phyloP scores from a whole-genome alignment of 2,329 filamentous ascomycete genomes.

The Aspergillus eucalypticola region DNA sequence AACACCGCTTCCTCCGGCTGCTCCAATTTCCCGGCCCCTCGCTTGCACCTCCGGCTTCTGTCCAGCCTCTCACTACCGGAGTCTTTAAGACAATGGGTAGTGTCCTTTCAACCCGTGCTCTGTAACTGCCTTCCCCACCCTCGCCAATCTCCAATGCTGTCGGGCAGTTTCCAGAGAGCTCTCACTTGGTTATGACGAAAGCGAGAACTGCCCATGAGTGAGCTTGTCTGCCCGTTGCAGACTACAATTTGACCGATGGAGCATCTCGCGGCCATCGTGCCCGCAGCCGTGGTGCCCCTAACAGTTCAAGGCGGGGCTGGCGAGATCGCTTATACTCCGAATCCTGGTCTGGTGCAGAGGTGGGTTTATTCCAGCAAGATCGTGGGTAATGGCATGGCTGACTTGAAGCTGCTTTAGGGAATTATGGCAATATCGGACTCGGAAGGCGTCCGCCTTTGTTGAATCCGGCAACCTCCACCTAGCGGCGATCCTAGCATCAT shows the following conservation, averaged over 20 bases:
- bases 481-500: constrained; percentile 22
- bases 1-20: background rate
- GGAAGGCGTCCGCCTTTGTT: constrained; percentile 25
- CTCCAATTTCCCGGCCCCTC: background rate
- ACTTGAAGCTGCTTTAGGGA: constrained; percentile 3
- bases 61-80: background rate
- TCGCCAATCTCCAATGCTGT: background rate
- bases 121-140: background rate
- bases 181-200: constrained; percentile 1
- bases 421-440: constrained; percentile 27
- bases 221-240: background rate
- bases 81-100: background rate
- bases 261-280: background rate
- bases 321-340: background rate
- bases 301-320: background rate
- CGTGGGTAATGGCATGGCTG: background rate
- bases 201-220: background rate
- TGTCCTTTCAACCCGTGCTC: background rate
- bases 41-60: background rate
- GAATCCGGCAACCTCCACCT: constrained; percentile 27
- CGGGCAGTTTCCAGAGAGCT: background rate
- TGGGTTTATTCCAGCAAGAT: background rate
- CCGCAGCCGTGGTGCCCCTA: background rate
- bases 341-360: constrained; percentile 2
- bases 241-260: constrained; percentile 1